Percentiles rank a stretch among this genome's conserved stretches.
Conservation (phyloP, 345 rosid species). For the Rhodomyrtus tomentosa region DNA sequence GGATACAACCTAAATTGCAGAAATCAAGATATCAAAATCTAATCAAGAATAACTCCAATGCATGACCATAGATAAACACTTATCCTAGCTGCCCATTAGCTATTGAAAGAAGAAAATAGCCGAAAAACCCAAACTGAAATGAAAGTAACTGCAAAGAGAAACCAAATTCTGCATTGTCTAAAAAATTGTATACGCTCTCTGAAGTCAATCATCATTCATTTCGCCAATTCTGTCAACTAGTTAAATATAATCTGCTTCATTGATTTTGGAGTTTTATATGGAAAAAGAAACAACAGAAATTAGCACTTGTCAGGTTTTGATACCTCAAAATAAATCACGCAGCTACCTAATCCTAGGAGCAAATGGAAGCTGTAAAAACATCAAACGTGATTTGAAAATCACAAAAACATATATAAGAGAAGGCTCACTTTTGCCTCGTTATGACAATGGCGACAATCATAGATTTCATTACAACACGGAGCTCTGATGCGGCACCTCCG, state of each 20-base stretch:
- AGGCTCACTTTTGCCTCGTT: constrained; percentile 26
- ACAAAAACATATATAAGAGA: neutral
- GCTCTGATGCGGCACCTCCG: constrained; percentile 42
- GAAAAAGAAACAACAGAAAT: neutral
- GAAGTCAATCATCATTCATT: neutral
- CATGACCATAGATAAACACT: neutral
- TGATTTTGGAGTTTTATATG: neutral
- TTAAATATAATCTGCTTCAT: neutral
- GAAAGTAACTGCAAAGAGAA: neutral
- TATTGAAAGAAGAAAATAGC: neutral
- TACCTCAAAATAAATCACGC: neutral
- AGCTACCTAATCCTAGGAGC: neutral
- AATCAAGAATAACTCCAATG: neutral
- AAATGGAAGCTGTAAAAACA: neutral
- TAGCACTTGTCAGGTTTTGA: neutral
- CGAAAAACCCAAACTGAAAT: neutral
- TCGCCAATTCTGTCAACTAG: neutral
- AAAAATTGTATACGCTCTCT: neutral
- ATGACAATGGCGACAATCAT: constrained; percentile 43
- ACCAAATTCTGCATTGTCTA: neutral
- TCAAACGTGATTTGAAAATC: neutral
- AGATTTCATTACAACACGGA: constrained; percentile 42
- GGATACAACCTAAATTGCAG: neutral
- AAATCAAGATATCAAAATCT: neutral
- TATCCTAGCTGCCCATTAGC: neutral